phyloP scores from a whole-genome alignment of 768 basidiomycete genomes.

The Lyophyllum decastes region DNA sequence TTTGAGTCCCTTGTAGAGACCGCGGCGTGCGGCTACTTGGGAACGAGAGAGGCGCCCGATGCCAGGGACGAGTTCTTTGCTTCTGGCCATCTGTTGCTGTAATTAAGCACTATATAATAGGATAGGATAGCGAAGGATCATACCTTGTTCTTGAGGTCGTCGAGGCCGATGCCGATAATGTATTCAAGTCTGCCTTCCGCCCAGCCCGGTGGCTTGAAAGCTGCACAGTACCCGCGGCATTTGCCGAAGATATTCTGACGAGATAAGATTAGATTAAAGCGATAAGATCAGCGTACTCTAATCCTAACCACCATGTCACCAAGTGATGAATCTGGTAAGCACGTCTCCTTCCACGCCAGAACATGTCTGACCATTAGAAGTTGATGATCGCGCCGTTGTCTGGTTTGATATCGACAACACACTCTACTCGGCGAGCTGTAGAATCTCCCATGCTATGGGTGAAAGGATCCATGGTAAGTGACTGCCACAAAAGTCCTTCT shows the following conservation, averaged over 20 bases:
- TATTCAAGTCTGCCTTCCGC: conserved; percentile 32
- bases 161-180: conserved; percentile 49
- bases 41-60: conserved; percentile 85
- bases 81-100: conserved; percentile 70
- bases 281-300: not conserved
- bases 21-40: conserved; percentile 77
- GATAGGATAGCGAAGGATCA: conserved; percentile 18
- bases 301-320: conserved; percentile 8
- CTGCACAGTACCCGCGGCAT: conserved; percentile 44
- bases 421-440: conserved; percentile 75
- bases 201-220: conserved; percentile 41
- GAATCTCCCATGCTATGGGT: conserved; percentile 80
- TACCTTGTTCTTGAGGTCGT: conserved; percentile 55
- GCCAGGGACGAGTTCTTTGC: conserved; percentile 79
- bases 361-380: not conserved
- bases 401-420: conserved; percentile 92
- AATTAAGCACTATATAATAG: conserved; percentile 8
- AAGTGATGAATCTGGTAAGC: conserved; percentile 8
- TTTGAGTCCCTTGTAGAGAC: conserved; percentile 84
- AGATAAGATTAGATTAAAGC: conserved; percentile 28
- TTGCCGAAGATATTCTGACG: conserved; percentile 24
- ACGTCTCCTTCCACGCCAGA: not conserved
- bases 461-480: conserved; percentile 68
- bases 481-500: not conserved
- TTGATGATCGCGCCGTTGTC: conserved; percentile 62